phyloP scores from a whole-genome alignment of 148 eudicot species.

The Pouteria glomerata region DNA sequence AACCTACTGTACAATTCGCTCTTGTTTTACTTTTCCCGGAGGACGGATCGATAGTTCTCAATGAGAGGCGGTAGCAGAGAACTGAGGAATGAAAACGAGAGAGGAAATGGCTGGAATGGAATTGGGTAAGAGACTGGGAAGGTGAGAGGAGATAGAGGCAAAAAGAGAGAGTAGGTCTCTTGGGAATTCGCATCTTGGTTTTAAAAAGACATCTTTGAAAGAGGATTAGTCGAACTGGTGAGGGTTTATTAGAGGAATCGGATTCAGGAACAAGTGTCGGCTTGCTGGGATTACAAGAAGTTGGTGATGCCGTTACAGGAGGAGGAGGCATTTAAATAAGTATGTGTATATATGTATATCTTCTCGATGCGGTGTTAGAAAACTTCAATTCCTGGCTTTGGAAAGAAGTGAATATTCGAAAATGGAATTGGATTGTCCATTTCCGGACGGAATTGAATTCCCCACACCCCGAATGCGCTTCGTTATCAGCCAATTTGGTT shows the following conservation, averaged over 20 bases:
- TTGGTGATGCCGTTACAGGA: neutral
- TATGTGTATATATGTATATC: too few species aligned
- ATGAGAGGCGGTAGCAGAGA: neutral
- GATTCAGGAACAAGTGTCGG: conserved; percentile 4
- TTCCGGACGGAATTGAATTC: conserved; percentile 10
- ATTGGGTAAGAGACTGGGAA: neutral
- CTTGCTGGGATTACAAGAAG: neutral
- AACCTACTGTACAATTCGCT: neutral
- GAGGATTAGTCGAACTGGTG: neutral
- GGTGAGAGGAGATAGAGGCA: conserved; percentile 5
- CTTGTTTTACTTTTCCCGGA: neutral
- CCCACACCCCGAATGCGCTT: neutral
- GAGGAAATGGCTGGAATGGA: neutral
- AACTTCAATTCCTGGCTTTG: neutral
- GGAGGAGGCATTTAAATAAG: neutral
- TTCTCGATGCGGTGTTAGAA: neutral
- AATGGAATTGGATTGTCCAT: neutral
- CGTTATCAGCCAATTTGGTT: neutral
- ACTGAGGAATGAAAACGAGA: neutral
- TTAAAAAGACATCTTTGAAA: conserved; percentile 1
- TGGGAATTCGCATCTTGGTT: conserved; percentile 13
- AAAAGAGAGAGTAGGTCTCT: neutral
- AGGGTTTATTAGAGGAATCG: neutral
- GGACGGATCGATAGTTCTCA: neutral
- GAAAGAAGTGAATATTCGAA: neutral